phyloP scores from a whole-genome alignment of 1,284 basidiomycete species.

The Sphagnurus paluster region DNA sequence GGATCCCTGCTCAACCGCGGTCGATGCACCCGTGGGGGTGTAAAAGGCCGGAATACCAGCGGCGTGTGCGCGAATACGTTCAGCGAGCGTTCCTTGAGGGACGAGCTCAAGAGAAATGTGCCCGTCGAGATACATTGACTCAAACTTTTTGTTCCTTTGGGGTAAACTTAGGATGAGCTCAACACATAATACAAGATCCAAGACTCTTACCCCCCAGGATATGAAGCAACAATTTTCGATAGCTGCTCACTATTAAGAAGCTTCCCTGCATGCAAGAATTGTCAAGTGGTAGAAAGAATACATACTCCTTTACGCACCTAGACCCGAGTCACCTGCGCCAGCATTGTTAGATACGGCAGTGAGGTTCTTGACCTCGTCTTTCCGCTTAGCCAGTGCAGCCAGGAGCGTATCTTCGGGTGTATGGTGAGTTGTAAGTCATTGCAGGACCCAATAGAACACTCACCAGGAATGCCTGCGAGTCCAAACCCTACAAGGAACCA shows the following conservation, averaged over 20 bases:
- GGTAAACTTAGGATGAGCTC: neutral
- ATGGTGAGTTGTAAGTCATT: constrained; percentile 9
- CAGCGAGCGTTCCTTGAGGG: constrained; percentile 90
- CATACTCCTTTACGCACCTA: constrained; percentile 56
- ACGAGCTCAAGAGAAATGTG: constrained; percentile 85
- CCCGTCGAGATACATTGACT: constrained; percentile 77
- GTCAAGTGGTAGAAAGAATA: neutral
- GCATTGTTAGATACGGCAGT: constrained; percentile 93
- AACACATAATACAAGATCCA: neutral
- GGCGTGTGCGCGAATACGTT: constrained; percentile 88
- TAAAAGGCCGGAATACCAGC: constrained; percentile 97
- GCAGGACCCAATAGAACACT: constrained; percentile 11
- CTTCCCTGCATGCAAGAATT: constrained; percentile 51
- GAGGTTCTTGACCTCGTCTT: constrained; percentile 64
- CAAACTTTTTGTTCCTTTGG: constrained; percentile 76
- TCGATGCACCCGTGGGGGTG: constrained; percentile 92
- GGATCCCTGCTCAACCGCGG: constrained; percentile 77
- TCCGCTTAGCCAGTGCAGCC: constrained; percentile 72
- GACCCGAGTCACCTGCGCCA: constrained; percentile 74
- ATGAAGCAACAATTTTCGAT: constrained; percentile 84
- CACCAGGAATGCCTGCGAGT: constrained; percentile 74
- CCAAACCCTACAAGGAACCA: constrained; percentile 66
- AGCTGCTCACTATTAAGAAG: constrained; percentile 79
- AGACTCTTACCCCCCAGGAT: constrained; percentile 75
- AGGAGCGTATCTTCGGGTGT: constrained; percentile 80